phyloP scores from a whole-genome alignment of 495 filamentous ascomycete species.

The Penicillium simplicissimum region DNA sequence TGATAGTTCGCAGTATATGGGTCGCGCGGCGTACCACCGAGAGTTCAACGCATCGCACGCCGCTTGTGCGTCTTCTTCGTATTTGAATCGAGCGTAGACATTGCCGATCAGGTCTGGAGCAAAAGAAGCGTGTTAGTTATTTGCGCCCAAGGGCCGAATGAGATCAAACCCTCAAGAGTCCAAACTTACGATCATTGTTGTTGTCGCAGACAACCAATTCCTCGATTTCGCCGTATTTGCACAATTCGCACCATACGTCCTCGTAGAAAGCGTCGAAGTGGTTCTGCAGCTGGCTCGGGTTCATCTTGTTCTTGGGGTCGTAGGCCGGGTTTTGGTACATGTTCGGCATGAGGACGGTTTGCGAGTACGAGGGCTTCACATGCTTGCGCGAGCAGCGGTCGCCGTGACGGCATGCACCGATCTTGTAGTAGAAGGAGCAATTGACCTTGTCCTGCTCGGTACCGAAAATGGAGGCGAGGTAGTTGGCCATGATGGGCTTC shows the following conservation, averaged over 20 bases:
- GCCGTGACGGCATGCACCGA: slow-evolving; percentile 96
- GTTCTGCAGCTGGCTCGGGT: slow-evolving; percentile 89
- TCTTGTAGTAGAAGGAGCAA: slow-evolving; percentile 91
- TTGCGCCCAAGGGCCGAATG: background rate
- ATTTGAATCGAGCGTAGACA: slow-evolving; percentile 99
- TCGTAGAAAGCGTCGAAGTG: slow-evolving; percentile 99
- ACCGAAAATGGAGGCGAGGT: slow-evolving; percentile 98
- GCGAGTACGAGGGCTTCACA: slow-evolving; percentile 96
- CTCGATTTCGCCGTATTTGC: slow-evolving; percentile 87
- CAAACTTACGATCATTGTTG: slow-evolving; percentile 88
- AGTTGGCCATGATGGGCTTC: slow-evolving; percentile 72
- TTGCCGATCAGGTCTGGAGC: slow-evolving; percentile 88
- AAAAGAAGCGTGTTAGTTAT: slow-evolving; percentile 21
- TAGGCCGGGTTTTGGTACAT: slow-evolving; percentile 99
- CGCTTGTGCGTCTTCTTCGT: slow-evolving; percentile 91
- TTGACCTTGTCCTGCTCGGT: slow-evolving; percentile 98
- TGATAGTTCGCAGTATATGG: slow-evolving; percentile 95
- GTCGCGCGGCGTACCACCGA: slow-evolving; percentile 95
- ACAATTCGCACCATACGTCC: slow-evolving; percentile 99
- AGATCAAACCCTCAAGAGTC: slow-evolving; percentile 2
- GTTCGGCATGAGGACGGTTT: slow-evolving; percentile 96
- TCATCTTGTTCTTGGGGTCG: slow-evolving; percentile 96
- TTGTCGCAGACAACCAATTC: slow-evolving; percentile 91
- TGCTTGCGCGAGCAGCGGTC: slow-evolving; percentile 98
- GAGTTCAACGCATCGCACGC: slow-evolving; percentile 93